Evolutionary conservation across 805 yeast genomes (phyloP).

Genomic region (Diddensiella caesifluorescens): DNA sequence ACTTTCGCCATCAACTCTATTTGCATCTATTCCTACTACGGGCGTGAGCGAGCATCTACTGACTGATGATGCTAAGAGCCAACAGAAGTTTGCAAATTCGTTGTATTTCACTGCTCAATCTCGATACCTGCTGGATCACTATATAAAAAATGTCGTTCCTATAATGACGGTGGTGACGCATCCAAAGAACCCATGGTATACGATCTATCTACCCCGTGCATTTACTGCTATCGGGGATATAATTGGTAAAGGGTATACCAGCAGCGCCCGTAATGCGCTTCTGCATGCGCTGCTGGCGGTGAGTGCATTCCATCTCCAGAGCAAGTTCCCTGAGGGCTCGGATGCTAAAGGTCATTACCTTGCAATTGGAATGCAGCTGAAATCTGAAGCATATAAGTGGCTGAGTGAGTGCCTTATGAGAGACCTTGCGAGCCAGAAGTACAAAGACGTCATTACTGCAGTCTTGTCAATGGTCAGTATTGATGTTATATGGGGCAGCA

Average conservation of each 20-base stretch:
- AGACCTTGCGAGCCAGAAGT: conserved; percentile 55
- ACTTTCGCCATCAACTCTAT: conserved; percentile 7
- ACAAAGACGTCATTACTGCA: conserved; percentile 79
- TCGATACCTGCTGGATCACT: conserved; percentile 64
- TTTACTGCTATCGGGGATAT: conserved; percentile 77
- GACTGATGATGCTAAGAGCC: conserved; percentile 6
- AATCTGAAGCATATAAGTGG: conserved; percentile 69
- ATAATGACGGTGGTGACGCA: conserved; percentile 66
- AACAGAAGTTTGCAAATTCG: conserved; percentile 17
- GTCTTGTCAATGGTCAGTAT: conserved; percentile 81
- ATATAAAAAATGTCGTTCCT: conserved; percentile 71
- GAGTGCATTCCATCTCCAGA: conserved; percentile 72
- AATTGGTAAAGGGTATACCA: conserved; percentile 64
- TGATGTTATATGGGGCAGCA: conserved; percentile 86
- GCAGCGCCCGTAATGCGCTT: conserved; percentile 70
- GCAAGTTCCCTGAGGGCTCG: conserved; percentile 63
- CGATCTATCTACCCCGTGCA: conserved; percentile 80
- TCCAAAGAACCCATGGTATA: conserved; percentile 82
- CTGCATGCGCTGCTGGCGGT: conserved; percentile 77
- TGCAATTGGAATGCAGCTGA: conserved; percentile 64
- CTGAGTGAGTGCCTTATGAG: conserved; percentile 50
- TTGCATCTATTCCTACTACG: conserved; percentile 3
- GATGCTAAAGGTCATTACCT: conserved; percentile 64
- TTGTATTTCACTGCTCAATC: conserved; percentile 43
- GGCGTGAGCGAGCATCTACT: conserved; percentile 1